Percentiles rank a stretch among this genome's conserved stretches.
phyloP scores from a whole-genome alignment of 1,139 yeast species.

The Suhomyces chickasaworum region DNA sequence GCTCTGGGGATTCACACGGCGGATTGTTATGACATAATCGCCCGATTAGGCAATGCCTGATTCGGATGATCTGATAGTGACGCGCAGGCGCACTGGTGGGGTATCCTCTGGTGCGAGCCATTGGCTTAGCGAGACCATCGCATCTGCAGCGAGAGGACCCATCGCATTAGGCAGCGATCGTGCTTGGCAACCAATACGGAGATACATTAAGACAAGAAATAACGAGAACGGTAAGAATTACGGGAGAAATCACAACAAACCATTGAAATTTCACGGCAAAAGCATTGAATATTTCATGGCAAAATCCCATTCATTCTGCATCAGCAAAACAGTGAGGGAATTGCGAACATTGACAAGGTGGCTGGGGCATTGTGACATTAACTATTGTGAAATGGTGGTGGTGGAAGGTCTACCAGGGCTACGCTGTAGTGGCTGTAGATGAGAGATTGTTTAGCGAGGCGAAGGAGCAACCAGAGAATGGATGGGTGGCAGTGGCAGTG shows the following conservation, averaged over 20 bases:
- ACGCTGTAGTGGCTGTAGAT: not conserved
- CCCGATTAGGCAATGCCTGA: constrained; percentile 6
- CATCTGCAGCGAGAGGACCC: too few relatives aligned
- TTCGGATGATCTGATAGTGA: constrained; percentile 4
- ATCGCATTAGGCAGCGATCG: not conserved
- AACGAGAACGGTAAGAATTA: too few relatives aligned
- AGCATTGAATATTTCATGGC: too few relatives aligned
- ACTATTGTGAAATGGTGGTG: too few relatives aligned
- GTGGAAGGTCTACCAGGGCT: not conserved
- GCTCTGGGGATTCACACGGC: too few relatives aligned
- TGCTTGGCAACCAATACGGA: not conserved
- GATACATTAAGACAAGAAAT: too few relatives aligned
- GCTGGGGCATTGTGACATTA: not conserved
- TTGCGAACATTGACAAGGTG: too few relatives aligned
- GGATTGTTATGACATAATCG: constrained; percentile 3
- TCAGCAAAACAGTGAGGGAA: too few relatives aligned
- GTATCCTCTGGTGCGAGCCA: not conserved
- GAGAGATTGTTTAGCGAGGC: not conserved
- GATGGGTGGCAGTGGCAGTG: not conserved
- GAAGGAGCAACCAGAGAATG: not conserved
- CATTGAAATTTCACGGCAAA: too few relatives aligned
- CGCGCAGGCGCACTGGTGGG: not conserved
- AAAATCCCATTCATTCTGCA: too few relatives aligned
- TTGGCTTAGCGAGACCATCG: not conserved
- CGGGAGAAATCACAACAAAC: too few relatives aligned